Evolutionary conservation across 2,329 filamentous ascomycete species (phyloP).

Genomic region (Fusarium temperatum): DNA sequence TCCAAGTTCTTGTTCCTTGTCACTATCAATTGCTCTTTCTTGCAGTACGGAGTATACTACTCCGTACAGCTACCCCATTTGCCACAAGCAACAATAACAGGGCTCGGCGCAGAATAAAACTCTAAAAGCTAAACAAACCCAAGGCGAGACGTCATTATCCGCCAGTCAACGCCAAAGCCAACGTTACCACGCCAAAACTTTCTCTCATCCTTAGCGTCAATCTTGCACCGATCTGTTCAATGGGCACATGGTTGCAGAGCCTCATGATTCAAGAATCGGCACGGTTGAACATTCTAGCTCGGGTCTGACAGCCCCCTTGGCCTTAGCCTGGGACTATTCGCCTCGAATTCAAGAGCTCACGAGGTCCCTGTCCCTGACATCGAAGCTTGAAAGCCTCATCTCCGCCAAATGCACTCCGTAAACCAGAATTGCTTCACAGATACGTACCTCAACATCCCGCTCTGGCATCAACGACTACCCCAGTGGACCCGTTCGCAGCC

Average conservation of each 20-base stretch:
- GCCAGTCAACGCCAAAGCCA: constrained; percentile 8
- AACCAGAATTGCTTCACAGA: neutral
- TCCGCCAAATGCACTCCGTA: constrained; percentile 8
- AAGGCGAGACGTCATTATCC: constrained; percentile 37
- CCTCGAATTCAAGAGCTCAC: constrained; percentile 24
- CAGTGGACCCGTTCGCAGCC: constrained; percentile 29
- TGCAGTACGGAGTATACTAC: neutral
- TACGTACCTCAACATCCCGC: neutral
- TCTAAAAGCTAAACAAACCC: neutral
- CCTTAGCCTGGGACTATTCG: constrained; percentile 7
- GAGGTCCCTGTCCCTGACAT: constrained; percentile 29
- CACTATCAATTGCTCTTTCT: constrained; percentile 2
- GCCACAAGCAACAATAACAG: constrained; percentile 34
- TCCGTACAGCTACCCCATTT: constrained; percentile 7
- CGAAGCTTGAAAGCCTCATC: constrained; percentile 19
- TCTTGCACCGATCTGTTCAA: neutral
- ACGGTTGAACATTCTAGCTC: constrained; percentile 22
- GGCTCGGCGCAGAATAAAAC: constrained; percentile 13
- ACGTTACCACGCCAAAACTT: constrained; percentile 21
- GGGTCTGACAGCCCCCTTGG: constrained; percentile 15
- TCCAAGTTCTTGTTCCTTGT: neutral
- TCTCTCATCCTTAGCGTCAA: neutral
- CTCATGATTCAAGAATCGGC: constrained; percentile 36
- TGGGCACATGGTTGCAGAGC: constrained; percentile 33
- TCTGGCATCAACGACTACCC: neutral